Evolutionary conservation across 768 basidiomycete species (phyloP), one percentile per base, ranked within the genome.

Genomic region (Pleurotus tuoliensis): DNA sequence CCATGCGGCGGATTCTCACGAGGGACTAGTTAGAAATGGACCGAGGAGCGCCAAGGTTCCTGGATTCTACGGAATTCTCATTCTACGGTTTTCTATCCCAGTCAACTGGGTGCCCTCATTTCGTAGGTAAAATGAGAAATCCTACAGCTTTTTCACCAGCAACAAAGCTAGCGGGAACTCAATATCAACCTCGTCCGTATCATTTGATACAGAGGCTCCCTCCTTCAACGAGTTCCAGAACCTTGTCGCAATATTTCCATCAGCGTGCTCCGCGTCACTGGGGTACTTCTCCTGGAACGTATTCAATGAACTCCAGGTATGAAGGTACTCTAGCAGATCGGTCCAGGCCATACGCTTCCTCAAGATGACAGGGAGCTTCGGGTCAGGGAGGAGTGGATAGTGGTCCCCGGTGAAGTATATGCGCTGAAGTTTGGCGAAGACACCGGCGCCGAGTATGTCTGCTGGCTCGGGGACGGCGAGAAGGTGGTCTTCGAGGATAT

Each of bases 221-320:
- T 75, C 72, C 59, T 78, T 73, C 49, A 89, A 62, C 49, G 73
- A 68, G 59, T 79, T 78, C 81, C 82, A 82, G 62, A 89, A 86
- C 13, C 88, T 73, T 59, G 80, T 72, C 7, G 84, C 81, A 41
- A 92, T 79, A 65, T 87, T 84, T 1, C 87, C 86, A 18, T 83
- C 83, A 0, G 60, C 47, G n/a, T 51, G 56, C 5, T 66, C 60
- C 44, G 71, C 61, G 63, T 92, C 88, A 27, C 80, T 75, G 0
- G 88, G 87, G 64, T 83, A 77, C 9, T 63, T 64, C 59, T 88
- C 85, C 58, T 83, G 81, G 67, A 80, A 92, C 11, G 80, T 82
- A 58, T 88, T 83, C 48, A 90, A 69, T 1, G 88, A 72, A 62
- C 87, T 90, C 75, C 80, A 87, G 0, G 90, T 90, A 47, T 82